Evolutionary conservation across 768 basidiomycete genomes (phyloP), one percentile per base, ranked within the genome.

Genomic region (Dacryopinax primogenitus): DNA sequence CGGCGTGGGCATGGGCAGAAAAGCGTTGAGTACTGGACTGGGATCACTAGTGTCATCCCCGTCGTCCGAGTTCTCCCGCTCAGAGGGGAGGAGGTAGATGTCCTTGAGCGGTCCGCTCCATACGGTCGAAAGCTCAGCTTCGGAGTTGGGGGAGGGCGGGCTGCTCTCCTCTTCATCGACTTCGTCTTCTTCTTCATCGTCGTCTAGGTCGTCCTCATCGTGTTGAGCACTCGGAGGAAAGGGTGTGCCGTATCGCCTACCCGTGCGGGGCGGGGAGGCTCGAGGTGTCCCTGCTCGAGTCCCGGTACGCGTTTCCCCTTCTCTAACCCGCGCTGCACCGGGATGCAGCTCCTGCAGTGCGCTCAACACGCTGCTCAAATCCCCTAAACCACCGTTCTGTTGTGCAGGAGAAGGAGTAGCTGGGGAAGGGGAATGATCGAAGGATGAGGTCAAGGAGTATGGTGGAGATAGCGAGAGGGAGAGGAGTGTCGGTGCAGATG

Each of bases 31-130:
- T 15, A 58, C 51, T 32, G 51, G 51, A 39, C 37, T 6, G 26
- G 21, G 51, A 4, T 58, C 51, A 9, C 32, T 6, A 30, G 4
- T 7, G 18, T 3, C 9, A 30, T 30, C 51, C 3, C 26, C 26
- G 30, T 30, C 30, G 51, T 6, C 4, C 3, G 51, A 13, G 26
- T 18, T 30, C 26, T 58, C 51, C 7, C 4, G 51, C 30, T 58
- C 51, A 6, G 51, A 58, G 26, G 51, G 51, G 51, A 30, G 26
- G 51, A 58, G 51, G 51, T 58, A 58, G 51, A 58, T 11, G 51
- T 58, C 51, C 51, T 58, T 58, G 3, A 58, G 51, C 30, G 51
- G 51, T 7, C 51, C 51, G 51, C 4, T 4, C 51, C 51, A 58
- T 23, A 58, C 51, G 11, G 51, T 58, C 13, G 13, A 28, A 11